phyloP scores from a whole-genome alignment of 2,329 filamentous ascomycete species.

The Beauveria sp. region DNA sequence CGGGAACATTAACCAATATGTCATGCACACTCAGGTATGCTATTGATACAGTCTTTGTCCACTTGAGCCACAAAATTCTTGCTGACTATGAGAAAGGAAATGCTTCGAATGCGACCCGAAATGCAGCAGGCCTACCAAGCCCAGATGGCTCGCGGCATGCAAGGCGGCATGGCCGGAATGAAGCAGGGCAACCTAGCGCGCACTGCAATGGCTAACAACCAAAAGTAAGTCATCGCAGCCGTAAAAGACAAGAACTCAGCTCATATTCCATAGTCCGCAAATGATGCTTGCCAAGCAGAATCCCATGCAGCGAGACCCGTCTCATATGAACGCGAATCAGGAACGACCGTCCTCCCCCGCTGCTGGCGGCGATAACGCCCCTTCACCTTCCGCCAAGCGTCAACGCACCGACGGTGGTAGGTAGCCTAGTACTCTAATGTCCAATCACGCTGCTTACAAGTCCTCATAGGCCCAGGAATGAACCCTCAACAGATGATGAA shows the following conservation, averaged over 20 bases:
- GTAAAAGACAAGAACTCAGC: background rate
- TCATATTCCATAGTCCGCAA: constrained; percentile 44
- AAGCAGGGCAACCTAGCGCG: constrained; percentile 60
- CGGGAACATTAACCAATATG: constrained; percentile 63
- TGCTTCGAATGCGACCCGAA: constrained; percentile 65
- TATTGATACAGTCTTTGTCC: constrained; percentile 17
- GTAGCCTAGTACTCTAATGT: background rate
- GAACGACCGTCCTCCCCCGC: constrained; percentile 75
- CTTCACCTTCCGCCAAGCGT: constrained; percentile 78
- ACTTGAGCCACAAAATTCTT: constrained; percentile 43
- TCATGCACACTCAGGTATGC: constrained; percentile 74
- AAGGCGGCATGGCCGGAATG: constrained; percentile 49
- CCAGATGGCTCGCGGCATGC: constrained; percentile 61
- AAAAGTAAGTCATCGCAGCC: constrained; percentile 46
- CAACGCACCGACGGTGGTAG: constrained; percentile 62
- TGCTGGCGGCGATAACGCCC: constrained; percentile 66
- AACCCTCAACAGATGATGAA: constrained; percentile 59
- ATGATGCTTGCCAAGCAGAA: constrained; percentile 70
- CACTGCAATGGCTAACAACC: constrained; percentile 71
- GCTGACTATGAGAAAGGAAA: constrained; percentile 68
- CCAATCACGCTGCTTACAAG: background rate
- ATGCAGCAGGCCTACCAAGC: constrained; percentile 49
- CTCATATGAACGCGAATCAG: constrained; percentile 77
- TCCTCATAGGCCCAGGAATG: constrained; percentile 42
- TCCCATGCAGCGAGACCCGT: constrained; percentile 82